Evolutionary conservation across 805 yeast species (phyloP).

Genomic region (Starmerella roubikii): DNA sequence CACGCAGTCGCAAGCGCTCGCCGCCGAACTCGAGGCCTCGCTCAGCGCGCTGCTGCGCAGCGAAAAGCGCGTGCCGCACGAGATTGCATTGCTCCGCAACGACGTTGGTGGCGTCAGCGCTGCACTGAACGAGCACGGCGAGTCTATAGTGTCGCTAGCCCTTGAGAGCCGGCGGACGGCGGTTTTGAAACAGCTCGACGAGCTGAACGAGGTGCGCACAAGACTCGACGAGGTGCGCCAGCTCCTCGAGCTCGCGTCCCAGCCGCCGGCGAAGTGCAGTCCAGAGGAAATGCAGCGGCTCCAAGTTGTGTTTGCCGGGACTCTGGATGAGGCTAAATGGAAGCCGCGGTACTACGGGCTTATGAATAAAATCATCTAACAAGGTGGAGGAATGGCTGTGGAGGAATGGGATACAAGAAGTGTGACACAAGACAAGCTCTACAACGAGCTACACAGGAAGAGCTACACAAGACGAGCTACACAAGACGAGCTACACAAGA

Average conservation of each 20-base stretch:
- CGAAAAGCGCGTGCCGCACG: conserved; percentile 24
- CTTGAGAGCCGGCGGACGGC: conserved; percentile 5
- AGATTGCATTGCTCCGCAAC: conserved; percentile 24
- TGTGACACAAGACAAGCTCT: too few relatives aligned
- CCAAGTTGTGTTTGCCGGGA: conserved; percentile 12
- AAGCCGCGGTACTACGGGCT: conserved; percentile 9
- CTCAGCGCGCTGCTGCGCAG: conserved; percentile 20
- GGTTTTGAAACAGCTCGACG: conserved; percentile 18
- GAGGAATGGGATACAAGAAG: too few relatives aligned
- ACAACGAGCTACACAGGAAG: too few relatives aligned
- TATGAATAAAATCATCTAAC: conserved; percentile 11
- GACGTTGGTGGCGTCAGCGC: conserved; percentile 21
- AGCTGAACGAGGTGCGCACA: conserved; percentile 18
- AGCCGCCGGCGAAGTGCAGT: background rate
- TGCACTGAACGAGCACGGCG: conserved; percentile 16
- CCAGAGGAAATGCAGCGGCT: conserved; percentile 8
- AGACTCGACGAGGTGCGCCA: conserved; percentile 21
- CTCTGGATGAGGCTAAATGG: conserved; percentile 16
- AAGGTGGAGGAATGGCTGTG: background rate
- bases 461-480: background rate
- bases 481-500: too few relatives aligned
- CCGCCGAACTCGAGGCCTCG: conserved; percentile 20
- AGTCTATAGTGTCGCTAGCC: conserved; percentile 9
- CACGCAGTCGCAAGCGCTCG: conserved; percentile 22
- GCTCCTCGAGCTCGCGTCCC: conserved; percentile 13